Conservation (phyloP, 2,329 filamentous ascomycete genomes). For the Boeremia exigua region DNA sequence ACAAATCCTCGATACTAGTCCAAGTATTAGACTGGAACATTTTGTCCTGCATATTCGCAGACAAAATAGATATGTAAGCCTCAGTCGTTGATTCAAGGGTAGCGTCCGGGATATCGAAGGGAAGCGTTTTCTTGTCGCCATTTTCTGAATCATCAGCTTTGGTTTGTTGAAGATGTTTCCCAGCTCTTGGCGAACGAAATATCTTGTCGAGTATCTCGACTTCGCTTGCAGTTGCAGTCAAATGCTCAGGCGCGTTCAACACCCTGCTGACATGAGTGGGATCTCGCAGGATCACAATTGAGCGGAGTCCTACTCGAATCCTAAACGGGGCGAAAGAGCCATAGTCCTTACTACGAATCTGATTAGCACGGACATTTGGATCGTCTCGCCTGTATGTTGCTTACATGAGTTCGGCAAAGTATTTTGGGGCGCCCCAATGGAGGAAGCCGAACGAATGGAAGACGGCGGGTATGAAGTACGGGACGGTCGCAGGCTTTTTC, state of each 20-base stretch:
- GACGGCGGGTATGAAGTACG: constrained; percentile 31
- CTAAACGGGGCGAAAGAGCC: constrained; percentile 30
- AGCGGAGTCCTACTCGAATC: constrained; percentile 25
- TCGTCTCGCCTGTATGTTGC: not conserved
- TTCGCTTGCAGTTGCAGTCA: not conserved
- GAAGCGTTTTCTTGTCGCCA: not conserved
- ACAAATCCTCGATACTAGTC: constrained; percentile 41
- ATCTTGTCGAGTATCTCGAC: constrained; percentile 22
- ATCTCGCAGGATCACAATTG: constrained; percentile 32
- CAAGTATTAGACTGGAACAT: constrained; percentile 38
- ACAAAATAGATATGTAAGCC: constrained; percentile 29
- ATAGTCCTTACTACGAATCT: constrained; percentile 30
- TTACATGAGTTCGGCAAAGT: constrained; percentile 35
- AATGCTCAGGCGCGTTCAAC: constrained; percentile 19
- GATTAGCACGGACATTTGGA: constrained; percentile 5
- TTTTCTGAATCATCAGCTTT: not conserved
- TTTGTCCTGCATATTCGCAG: constrained; percentile 34
- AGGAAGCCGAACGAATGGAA: constrained; percentile 31
- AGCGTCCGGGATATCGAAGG: constrained; percentile 21
- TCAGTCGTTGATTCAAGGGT: constrained; percentile 18
- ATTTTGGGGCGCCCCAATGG: constrained; percentile 25
- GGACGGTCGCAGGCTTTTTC: constrained; percentile 31
- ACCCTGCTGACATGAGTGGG: constrained; percentile 28
- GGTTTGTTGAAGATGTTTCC: not conserved
- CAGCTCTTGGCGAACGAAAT: constrained; percentile 18